Evolutionary conservation across 2,329 filamentous ascomycete genomes (phyloP).

Genomic region (Lasiodiplodia gonubiensis): DNA sequence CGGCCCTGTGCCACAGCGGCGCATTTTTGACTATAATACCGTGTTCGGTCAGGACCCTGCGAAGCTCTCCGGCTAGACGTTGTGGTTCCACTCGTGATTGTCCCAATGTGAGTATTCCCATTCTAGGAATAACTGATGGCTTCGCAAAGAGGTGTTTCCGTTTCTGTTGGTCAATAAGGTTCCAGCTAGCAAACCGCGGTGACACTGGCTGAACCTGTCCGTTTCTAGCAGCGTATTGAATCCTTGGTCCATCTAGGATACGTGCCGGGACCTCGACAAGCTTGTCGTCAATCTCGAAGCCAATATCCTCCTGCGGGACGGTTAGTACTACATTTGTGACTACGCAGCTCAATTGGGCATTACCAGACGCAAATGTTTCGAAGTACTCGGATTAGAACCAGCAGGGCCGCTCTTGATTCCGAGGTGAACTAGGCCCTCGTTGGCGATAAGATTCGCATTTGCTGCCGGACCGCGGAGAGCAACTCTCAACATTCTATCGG

Average conservation of each 20-base stretch:
- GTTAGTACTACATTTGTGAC: too few species aligned
- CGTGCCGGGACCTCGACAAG: slow-evolving; percentile 20
- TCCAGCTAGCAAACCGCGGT: background rate
- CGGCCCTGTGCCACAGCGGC: background rate
- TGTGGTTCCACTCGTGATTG: background rate
- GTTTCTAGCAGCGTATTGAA: background rate
- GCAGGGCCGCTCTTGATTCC: slow-evolving; percentile 9
- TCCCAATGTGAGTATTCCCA: background rate
- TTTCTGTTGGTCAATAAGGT: background rate
- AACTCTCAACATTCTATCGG: slow-evolving; percentile 21
- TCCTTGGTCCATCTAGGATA: slow-evolving; percentile 6
- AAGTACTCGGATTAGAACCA: too few species aligned
- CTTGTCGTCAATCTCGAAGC: slow-evolving; percentile 18
- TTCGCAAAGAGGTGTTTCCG: background rate
- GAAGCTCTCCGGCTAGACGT: background rate
- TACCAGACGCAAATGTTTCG: background rate
- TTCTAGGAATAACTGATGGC: background rate
- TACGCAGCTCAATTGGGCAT: too few species aligned
- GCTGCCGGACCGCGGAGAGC: slow-evolving; percentile 13
- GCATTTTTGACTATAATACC: background rate
- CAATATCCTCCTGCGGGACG: background rate
- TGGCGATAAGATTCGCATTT: slow-evolving; percentile 25
- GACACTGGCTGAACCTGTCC: background rate
- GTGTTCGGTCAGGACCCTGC: background rate
- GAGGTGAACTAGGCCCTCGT: slow-evolving; percentile 28